These are phyloP conservation scores for Daldinia concentrica DNA, from an alignment of 495 filamentous ascomycete genomes.

Conservation along the genomic window DNA sequence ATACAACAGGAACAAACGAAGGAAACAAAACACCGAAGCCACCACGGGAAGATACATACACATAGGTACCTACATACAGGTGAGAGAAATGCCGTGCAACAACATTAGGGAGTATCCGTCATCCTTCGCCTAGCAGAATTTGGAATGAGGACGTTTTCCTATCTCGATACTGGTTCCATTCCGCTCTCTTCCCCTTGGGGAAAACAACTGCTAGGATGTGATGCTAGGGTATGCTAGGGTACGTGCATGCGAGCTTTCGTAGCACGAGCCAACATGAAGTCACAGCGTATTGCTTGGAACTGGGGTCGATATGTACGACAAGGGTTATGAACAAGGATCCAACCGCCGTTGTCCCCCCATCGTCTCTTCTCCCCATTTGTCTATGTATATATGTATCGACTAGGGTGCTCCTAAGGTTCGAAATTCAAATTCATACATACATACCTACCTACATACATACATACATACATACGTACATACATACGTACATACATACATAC, in stretches of 20 bases:
- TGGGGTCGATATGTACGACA: conserved; percentile 25
- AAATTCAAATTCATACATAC: conserved; percentile 21
- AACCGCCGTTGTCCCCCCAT: conserved; percentile 36
- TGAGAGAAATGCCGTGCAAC: conserved; percentile 24
- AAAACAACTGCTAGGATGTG: conserved; percentile 32
- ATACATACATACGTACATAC: not conserved
- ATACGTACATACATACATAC: not conserved
- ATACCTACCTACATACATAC: not conserved
- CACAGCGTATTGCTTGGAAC: conserved; percentile 13
- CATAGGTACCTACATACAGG: too few species aligned
- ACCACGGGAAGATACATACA: conserved; percentile 23
- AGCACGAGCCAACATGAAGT: conserved; percentile 32
- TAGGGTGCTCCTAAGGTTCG: conserved; percentile 9
- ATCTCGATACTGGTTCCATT: conserved; percentile 25
- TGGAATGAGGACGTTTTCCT: conserved; percentile 28
- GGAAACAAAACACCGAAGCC: conserved; percentile 21
- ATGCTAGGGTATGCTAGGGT: conserved; percentile 10
- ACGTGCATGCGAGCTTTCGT: conserved; percentile 30
- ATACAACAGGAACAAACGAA: conserved; percentile 2
- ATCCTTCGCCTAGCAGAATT: conserved; percentile 23
- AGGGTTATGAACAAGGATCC: conserved; percentile 26
- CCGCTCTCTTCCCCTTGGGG: conserved; percentile 37
- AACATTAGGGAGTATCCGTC: conserved; percentile 11
- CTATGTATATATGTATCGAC: not conserved
- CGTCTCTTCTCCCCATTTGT: conserved; percentile 13